Conservation (phyloP, 2,329 filamentous ascomycete species). For the Xylariaceae sp. region DNA sequence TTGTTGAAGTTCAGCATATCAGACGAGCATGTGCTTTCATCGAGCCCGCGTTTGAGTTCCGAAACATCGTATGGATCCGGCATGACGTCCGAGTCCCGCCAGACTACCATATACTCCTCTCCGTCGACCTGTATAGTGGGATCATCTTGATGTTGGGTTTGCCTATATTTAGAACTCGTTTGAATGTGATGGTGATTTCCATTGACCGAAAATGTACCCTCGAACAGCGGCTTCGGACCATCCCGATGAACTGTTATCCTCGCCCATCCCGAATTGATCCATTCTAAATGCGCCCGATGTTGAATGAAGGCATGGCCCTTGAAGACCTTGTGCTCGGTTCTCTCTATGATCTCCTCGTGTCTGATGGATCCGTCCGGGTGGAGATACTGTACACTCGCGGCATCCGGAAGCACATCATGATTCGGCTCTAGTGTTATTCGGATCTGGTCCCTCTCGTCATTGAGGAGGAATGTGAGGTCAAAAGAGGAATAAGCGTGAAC, state of each 20-base stretch:
- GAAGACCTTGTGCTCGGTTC: conserved; percentile 79
- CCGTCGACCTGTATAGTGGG: conserved; percentile 60
- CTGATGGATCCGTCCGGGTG: conserved; percentile 70
- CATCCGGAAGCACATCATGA: conserved; percentile 80
- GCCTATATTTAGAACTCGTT: conserved; percentile 71
- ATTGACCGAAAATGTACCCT: conserved; percentile 82
- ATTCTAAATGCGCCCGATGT: conserved; percentile 61
- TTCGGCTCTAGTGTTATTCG: conserved; percentile 87
- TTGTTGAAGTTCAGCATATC: conserved; percentile 81
- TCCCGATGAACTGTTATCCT: conserved; percentile 78
- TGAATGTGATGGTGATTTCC: conserved; percentile 88
- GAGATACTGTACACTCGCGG: conserved; percentile 74
- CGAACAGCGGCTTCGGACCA: conserved; percentile 78
- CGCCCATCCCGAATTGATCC: conserved; percentile 85
- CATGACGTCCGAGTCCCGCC: conserved; percentile 84
- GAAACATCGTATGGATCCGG: conserved; percentile 42
- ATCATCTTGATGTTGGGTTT: conserved; percentile 72
- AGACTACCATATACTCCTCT: conserved; percentile 85
- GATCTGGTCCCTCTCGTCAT: conserved; percentile 67
- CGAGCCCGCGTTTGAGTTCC: conserved; percentile 64
- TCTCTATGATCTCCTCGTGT: conserved; percentile 68
- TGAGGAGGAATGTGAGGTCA: conserved; percentile 79
- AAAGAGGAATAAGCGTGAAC: conserved; percentile 82
- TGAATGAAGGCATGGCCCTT: conserved; percentile 77
- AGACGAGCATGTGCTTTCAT: conserved; percentile 64